Evolutionary conservation across 495 filamentous ascomycete genomes (phyloP), one percentile per base, ranked within the genome.

Genomic region (Penicillium paradoxum): DNA sequence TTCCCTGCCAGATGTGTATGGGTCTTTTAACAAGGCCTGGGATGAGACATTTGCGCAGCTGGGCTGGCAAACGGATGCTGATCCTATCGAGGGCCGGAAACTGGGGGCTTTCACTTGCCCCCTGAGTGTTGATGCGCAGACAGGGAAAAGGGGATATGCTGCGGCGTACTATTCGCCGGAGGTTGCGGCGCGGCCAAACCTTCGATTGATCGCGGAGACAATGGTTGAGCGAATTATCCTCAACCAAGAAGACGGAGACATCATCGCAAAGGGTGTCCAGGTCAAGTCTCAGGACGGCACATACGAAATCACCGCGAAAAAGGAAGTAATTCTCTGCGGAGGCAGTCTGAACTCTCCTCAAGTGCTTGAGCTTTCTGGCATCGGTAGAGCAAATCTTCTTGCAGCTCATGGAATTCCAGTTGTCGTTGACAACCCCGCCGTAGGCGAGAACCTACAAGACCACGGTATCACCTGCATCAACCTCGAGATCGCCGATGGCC

Each of bases 341-440:
- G 83, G 83, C 7, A 64, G 73, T n/a, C 65, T 79, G 42, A 77
- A 77, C 6, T 75, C 82, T 0, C 82, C 83, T 1, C 62, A 69
- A 3, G 49, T 85, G 0, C 73, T 86, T 6, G 81, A 86, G 52
- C 71, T 81, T 0, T 86, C 82, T 0, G 82, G 83, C 8, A 64
- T 86, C 29, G 83, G 83, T 7, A 43, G 34, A 21, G 38, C 36
- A 29, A 55, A 63, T 17, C 46, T 72, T 21, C 65, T 71, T 10
- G 18, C 59, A 10, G 52, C 36, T 4, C 55, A 60, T 24, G 66
- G 63, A 13, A 76, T 75, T 52, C 59, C 69, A 13, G 51, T 67
- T 1, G 30, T 65, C 11, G 57, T 77, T 27, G 63, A 74, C 13
- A 72, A 68, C 29, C 58, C 62, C 6, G 65, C 58, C 4, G 75